Percentiles rank a stretch among this genome's conserved stretches.
phyloP scores from a whole-genome alignment of 768 basidiomycete genomes.

The Leccinum olivaceopallidum region DNA sequence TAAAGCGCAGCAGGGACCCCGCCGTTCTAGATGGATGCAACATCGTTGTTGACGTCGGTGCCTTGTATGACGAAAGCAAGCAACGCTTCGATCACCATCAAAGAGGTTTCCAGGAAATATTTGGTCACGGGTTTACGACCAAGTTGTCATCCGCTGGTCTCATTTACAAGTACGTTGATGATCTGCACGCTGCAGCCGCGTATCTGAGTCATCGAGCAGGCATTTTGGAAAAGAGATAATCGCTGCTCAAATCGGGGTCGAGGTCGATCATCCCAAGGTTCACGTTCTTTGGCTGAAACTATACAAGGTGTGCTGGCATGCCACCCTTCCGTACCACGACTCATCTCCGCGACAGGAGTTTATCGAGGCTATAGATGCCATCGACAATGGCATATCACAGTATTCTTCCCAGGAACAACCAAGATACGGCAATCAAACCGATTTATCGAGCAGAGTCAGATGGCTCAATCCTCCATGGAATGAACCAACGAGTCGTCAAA shows the following conservation, averaged over 20 bases:
- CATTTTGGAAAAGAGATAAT: slow-evolving; percentile 92
- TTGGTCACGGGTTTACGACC: slow-evolving; percentile 84
- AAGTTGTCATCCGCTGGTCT: slow-evolving; percentile 93
- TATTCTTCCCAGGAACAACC: slow-evolving; percentile 67
- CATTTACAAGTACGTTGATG: slow-evolving; percentile 80
- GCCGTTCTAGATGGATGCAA: slow-evolving; percentile 74
- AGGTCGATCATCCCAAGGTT: slow-evolving; percentile 61
- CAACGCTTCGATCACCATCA: slow-evolving; percentile 96
- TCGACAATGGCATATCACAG: slow-evolving; percentile 93
- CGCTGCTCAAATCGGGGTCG: slow-evolving; percentile 52
- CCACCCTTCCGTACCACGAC: slow-evolving; percentile 3
- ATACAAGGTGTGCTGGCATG: slow-evolving; percentile 59
- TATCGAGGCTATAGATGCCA: slow-evolving; percentile 91
- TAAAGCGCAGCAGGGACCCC: slow-evolving; percentile 77
- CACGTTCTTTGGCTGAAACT: slow-evolving; percentile 82
- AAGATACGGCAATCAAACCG: slow-evolving; percentile 76
- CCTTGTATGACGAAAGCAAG: slow-evolving; percentile 77
- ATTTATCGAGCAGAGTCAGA: slow-evolving; percentile 81
- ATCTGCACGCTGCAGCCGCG: slow-evolving; percentile 1
- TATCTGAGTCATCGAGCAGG: slow-evolving; percentile 38
- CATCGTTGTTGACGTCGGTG: slow-evolving; percentile 97
- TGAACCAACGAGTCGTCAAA: slow-evolving; percentile 61
- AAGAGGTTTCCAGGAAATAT: slow-evolving; percentile 86
- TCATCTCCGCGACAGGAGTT: slow-evolving; percentile 59
- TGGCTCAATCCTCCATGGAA: slow-evolving; percentile 94